Conservation (phyloP, 352 stramenopile genomes). For the Phytophthora sansomeana region DNA sequence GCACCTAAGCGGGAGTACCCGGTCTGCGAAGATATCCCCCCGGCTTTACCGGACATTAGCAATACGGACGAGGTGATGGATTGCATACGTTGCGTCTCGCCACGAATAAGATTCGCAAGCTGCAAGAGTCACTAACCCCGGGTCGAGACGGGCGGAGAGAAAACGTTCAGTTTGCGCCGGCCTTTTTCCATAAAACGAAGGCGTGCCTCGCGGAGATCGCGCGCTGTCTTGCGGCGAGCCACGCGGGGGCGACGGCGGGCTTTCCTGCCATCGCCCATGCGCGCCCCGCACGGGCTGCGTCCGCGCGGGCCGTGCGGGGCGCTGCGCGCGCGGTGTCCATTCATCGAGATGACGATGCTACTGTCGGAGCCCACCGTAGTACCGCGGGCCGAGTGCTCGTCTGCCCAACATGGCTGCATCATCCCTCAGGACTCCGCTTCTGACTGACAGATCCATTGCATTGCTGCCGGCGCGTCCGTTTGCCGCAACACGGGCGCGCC, state of each 20-base stretch:
- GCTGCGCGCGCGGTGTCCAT: neutral
- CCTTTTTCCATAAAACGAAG: conserved; percentile 17
- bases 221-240: no score
- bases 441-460: conserved; percentile 26
- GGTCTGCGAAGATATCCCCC: conserved; percentile 30
- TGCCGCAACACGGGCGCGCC: conserved; percentile 22
- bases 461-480: conserved; percentile 17
- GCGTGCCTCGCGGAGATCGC: neutral
- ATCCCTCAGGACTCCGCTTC: conserved; percentile 34
- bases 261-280: no score
- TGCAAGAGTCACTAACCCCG: conserved; percentile 10
- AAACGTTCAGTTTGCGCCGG: conserved; percentile 45
- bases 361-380: conserved; percentile 35
- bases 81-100: conserved; percentile 2
- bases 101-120: conserved; percentile 44
- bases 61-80: conserved; percentile 13
- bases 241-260: no score
- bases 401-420: conserved; percentile 31
- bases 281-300: neutral
- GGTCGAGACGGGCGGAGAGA: conserved; percentile 22
- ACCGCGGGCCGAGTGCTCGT: conserved; percentile 36
- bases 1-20: conserved; percentile 20
- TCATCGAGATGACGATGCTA: conserved; percentile 15
- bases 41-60: conserved; percentile 1
- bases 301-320: no score